Base-by-base conservation (phyloP, 1,284 basidiomycete genomes). In the Cystobasidium slooffiae region DNA sequence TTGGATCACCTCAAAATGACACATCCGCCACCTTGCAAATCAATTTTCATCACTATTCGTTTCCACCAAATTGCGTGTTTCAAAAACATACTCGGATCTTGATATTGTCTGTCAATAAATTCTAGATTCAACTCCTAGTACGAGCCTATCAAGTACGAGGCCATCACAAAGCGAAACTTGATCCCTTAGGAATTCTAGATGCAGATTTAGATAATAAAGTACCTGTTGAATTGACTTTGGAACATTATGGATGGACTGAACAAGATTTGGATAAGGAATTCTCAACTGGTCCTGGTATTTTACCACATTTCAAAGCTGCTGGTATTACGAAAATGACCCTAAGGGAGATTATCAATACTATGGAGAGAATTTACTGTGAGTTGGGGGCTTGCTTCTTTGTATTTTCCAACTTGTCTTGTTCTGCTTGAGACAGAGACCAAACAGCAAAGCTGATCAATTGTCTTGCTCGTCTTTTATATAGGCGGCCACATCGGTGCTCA, bases 81-180 rank as follows among this genome's bases (percentile, higher is more conserved):
- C 56, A 14, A 16, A n/a, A 6, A n/a, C n/a, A 43, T 41, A 47
- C n/a, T 6, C 37, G 6, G 6, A 31, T 18, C 6, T 18, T 51
- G 31, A 53, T 58, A n/a, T 55, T 69, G 22, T 24, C 10, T 56
- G 52, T 9, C 61, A 14, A 52, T n/a, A n/a, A 16, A 44, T 14
- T 37, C n/a, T 76, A 97, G 94, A 90, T 94, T 24, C 95, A 97
- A 91, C 87, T 97, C 44, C 89, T 97, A 77, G 93, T 98, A 74
- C 91, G 96, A 79, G 96, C 97, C 7, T 99, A 97, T 85, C 96
- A 99, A 89, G 96, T 99, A 41, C 92, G 95, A 74, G 96, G 97
- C 46, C 97, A 99, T 83, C 93, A 97, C 82, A 88, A 96, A 78
- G 97, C 96, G 70, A 90, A 95, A 79, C 87, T 99, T 75, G 96